Conservation (phyloP, 1,284 basidiomycete genomes). For the Puccinia triticina region DNA sequence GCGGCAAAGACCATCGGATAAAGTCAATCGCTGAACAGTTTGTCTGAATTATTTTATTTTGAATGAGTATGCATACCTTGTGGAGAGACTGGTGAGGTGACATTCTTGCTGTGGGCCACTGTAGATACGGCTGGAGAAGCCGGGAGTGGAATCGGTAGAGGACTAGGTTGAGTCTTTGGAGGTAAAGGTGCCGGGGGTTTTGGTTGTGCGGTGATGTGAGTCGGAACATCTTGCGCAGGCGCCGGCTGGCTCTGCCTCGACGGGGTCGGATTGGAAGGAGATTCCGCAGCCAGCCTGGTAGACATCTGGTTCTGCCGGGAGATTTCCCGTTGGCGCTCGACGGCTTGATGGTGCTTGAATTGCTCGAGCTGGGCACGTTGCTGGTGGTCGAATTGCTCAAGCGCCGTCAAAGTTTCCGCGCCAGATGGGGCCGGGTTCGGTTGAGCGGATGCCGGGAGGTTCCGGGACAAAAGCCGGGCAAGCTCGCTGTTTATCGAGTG, state of each 20-base stretch:
- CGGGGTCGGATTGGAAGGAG: background rate
- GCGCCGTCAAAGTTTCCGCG: background rate
- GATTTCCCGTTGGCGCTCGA: conserved; percentile 3
- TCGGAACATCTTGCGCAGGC: background rate
- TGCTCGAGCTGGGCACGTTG: conserved; percentile 1
- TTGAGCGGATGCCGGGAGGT: background rate
- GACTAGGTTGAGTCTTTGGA: background rate
- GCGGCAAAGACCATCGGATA: background rate
- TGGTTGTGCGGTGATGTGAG: conserved; percentile 22
- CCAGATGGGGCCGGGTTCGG: background rate
- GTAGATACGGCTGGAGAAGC: background rate
- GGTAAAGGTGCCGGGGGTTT: background rate
- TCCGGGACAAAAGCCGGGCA: background rate
- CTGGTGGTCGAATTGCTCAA: conserved; percentile 20
- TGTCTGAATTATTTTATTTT: background rate
- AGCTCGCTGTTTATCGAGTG: background rate
- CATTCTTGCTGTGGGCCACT: background rate
- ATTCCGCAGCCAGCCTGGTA: background rate
- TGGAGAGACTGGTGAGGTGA: background rate
- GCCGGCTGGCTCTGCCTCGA: background rate
- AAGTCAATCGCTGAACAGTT: background rate
- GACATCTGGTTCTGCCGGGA: conserved; percentile 19
- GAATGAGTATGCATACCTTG: conserved; percentile 3
- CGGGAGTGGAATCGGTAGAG: background rate
- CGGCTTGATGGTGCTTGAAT: conserved; percentile 14